Evolutionary conservation across 2,329 filamentous ascomycete genomes (phyloP).

Genomic region (Fusarium tuaranense): DNA sequence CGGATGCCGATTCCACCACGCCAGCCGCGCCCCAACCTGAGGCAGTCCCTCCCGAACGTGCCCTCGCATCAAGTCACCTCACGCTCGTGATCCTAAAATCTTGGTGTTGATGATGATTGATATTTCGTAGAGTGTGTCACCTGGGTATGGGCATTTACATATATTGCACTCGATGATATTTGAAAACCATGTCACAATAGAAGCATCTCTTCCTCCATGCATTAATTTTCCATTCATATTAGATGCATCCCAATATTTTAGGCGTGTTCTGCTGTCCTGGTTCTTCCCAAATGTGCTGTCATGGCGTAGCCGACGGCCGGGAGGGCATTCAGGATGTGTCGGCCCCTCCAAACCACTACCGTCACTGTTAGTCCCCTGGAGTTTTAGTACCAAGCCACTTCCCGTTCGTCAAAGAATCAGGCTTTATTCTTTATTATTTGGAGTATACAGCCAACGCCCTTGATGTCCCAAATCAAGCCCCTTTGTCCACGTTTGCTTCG

Average conservation of each 20-base stretch:
- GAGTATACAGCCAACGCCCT: background rate
- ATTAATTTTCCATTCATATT: accelerated
- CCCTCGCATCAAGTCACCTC: accelerated
- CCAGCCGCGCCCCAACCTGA: background rate
- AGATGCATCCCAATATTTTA: accelerated
- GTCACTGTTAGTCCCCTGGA: constrained; percentile 15
- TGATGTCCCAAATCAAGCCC: background rate
- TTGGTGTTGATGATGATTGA: constrained; percentile 22
- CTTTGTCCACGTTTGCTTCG: constrained; percentile 3
- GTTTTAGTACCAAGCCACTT: background rate
- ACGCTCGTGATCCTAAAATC: background rate
- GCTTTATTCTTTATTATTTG: background rate
- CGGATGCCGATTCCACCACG: background rate
- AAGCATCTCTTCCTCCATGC: background rate
- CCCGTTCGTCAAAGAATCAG: background rate
- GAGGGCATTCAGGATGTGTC: constrained; percentile 21
- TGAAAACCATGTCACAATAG: background rate
- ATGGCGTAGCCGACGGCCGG: background rate
- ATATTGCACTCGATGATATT: background rate
- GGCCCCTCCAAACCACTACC: constrained; percentile 10
- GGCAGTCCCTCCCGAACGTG: background rate
- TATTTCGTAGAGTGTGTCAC: background rate
- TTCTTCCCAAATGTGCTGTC: background rate
- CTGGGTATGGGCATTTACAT: background rate
- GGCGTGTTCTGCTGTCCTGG: background rate